Percentiles rank a stretch among this genome's conserved stretches.
Conservation (phyloP, 345 rosid genomes). For the Aquilaria malaccensis region DNA sequence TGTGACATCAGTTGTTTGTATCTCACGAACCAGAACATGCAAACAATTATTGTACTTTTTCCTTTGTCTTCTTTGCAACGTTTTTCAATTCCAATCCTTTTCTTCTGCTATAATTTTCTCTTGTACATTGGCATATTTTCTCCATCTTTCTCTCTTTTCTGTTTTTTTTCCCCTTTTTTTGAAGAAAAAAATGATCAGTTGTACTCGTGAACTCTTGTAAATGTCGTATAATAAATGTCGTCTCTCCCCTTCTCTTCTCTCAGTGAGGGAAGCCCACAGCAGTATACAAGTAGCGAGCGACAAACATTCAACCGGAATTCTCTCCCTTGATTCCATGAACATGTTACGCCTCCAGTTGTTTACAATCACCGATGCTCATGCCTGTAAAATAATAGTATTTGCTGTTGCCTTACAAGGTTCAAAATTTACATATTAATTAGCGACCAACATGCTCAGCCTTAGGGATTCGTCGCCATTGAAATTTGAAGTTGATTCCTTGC, state of each 20-base stretch:
- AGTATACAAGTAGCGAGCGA: neutral
- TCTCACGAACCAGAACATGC: too few relatives aligned
- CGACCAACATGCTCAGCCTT: slow-evolving; percentile 45
- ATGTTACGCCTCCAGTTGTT: slow-evolving; percentile 5
- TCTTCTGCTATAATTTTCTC: too few relatives aligned
- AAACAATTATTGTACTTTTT: too few relatives aligned
- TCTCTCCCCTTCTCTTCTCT: neutral
- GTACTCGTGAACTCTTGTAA: too few relatives aligned
- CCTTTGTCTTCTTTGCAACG: too few relatives aligned
- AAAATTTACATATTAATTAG: slow-evolving; percentile 1
- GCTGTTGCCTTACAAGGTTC: neutral
- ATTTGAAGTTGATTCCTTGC: neutral
- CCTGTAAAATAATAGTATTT: neutral
- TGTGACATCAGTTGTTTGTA: too few relatives aligned
- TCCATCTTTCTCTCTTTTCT: neutral
- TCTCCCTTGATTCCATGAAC: slow-evolving; percentile 9
- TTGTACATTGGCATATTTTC: neutral
- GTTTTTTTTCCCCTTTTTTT: neutral
- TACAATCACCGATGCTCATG: neutral
- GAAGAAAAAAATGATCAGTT: neutral
- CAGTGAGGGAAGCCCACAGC: neutral
- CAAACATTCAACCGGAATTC: slow-evolving; percentile 25
- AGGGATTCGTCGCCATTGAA: slow-evolving; percentile 19
- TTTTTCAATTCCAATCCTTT: too few relatives aligned
- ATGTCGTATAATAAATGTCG: too few relatives aligned